Evolutionary conservation across 2,329 filamentous ascomycete species (phyloP).

Genomic region (Penicillium sp.): DNA sequence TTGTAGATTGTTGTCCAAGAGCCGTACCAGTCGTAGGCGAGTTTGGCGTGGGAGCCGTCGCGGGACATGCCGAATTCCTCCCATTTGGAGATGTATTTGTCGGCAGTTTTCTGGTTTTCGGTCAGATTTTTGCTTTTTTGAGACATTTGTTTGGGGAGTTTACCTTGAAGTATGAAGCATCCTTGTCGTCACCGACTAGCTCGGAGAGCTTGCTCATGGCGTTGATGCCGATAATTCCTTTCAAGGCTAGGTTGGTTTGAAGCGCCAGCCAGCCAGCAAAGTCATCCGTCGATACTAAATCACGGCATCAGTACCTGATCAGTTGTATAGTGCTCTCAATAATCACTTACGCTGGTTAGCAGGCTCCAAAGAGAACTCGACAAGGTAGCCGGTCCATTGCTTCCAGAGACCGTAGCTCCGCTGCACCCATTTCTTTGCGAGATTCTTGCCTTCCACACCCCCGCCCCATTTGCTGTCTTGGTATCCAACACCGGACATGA

Average conservation of each 20-base stretch:
- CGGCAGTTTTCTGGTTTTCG: conserved; percentile 54
- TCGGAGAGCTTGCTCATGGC: conserved; percentile 73
- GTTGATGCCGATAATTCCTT: conserved; percentile 79
- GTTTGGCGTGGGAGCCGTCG: conserved; percentile 70
- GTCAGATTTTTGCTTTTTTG: neutral
- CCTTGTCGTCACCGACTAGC: conserved; percentile 58
- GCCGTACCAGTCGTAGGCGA: conserved; percentile 77
- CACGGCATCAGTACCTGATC: conserved; percentile 1
- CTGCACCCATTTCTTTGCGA: conserved; percentile 65
- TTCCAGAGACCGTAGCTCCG: conserved; percentile 71
- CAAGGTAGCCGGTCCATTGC: conserved; percentile 77
- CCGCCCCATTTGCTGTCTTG: conserved; percentile 66
- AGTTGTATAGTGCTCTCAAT: neutral
- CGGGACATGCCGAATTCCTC: conserved; percentile 68
- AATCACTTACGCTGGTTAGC: conserved; percentile 64
- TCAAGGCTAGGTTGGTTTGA: conserved; percentile 80
- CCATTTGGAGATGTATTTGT: conserved; percentile 73
- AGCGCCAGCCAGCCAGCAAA: conserved; percentile 77
- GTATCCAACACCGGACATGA: conserved; percentile 53
- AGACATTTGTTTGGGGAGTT: neutral
- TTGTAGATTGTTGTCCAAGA: conserved; percentile 87
- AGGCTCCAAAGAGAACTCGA: conserved; percentile 73
- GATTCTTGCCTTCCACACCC: conserved; percentile 53
- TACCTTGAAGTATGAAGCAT: conserved; percentile 60
- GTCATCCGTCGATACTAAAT: conserved; percentile 73